These are phyloP conservation scores for Lachancea mirantina DNA, from an alignment of 805 yeast genomes.

Conservation along the genomic window DNA sequence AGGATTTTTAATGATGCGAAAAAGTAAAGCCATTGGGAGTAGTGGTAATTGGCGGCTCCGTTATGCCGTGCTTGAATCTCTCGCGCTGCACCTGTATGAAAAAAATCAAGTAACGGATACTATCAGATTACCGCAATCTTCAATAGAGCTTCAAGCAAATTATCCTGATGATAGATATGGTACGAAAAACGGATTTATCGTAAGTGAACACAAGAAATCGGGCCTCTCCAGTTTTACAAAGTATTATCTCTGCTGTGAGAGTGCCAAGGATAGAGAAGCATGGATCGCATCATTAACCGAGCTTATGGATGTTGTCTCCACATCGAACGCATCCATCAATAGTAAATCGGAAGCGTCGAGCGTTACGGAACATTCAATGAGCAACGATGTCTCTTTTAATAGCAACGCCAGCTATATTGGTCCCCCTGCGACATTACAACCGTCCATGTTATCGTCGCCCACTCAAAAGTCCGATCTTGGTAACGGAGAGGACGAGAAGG, in stretches of 20 bases:
- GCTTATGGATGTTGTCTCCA: constrained; percentile 17
- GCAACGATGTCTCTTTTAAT: constrained; percentile 7
- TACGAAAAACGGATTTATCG: constrained; percentile 30
- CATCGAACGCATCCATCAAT: constrained; percentile 8
- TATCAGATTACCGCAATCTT: constrained; percentile 40
- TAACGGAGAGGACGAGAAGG: constrained; percentile 28
- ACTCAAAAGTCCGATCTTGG: constrained; percentile 10
- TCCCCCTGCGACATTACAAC: constrained; percentile 10
- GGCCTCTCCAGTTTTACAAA: constrained; percentile 37
- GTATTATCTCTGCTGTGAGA: constrained; percentile 72
- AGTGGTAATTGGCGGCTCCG: constrained; percentile 62
- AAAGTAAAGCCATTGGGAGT: constrained; percentile 45
- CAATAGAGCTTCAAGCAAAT: constrained; percentile 35
- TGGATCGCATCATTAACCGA: constrained; percentile 53
- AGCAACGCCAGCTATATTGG: constrained; percentile 7
- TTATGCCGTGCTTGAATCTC: constrained; percentile 61
- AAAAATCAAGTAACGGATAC: constrained; percentile 46
- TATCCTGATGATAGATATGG: constrained; percentile 33
- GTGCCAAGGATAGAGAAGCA: constrained; percentile 63
- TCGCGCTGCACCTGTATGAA: constrained; percentile 50
- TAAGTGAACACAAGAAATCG: constrained; percentile 36
- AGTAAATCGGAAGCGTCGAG: constrained; percentile 5
- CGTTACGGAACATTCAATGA: constrained; percentile 5
- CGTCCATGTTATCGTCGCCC: constrained; percentile 7
- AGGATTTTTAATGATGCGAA: constrained; percentile 57